Conservation (phyloP, 2,329 filamentous ascomycete genomes). For the Phialophora tarda region DNA sequence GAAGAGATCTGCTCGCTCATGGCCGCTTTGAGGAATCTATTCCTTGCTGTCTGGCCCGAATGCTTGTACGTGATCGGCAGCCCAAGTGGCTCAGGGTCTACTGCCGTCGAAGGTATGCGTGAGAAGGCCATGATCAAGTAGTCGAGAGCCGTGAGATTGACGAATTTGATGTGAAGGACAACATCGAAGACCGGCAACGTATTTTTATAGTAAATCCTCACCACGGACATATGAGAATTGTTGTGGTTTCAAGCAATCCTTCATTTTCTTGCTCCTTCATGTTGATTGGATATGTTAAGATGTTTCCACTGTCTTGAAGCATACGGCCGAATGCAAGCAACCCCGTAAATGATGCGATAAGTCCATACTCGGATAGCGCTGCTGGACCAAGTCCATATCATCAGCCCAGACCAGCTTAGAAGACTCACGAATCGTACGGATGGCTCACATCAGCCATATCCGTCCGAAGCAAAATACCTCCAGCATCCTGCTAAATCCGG, state of each 20-base stretch:
- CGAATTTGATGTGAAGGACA: not conserved
- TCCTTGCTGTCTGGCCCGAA: constrained; percentile 62
- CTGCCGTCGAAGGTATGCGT: constrained; percentile 1
- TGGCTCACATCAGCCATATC: constrained; percentile 14
- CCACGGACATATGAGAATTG: not conserved
- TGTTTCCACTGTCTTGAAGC: not conserved
- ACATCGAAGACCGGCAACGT: constrained; percentile 5
- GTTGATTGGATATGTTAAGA: not conserved
- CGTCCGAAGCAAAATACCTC: not conserved
- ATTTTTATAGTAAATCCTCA: not conserved
- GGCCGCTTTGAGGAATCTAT: constrained; percentile 69
- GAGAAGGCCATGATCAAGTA: constrained; percentile 11
- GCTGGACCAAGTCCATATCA: not conserved
- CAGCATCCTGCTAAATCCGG: not conserved
- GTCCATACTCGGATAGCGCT: not conserved
- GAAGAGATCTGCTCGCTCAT: constrained; percentile 70
- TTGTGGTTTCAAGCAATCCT: not conserved
- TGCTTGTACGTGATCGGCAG: constrained; percentile 3
- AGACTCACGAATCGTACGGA: no score
- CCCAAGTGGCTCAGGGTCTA: constrained; percentile 5
- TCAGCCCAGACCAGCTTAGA: not conserved
- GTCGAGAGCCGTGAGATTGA: constrained; percentile 6
- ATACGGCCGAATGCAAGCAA: not conserved
- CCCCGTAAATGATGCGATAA: not conserved
- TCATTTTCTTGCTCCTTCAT: constrained; percentile 2